These are phyloP conservation scores for Leishmania martiniquensis DNA, from an alignment of 208 protist genomes.

Conservation along the genomic window DNA sequence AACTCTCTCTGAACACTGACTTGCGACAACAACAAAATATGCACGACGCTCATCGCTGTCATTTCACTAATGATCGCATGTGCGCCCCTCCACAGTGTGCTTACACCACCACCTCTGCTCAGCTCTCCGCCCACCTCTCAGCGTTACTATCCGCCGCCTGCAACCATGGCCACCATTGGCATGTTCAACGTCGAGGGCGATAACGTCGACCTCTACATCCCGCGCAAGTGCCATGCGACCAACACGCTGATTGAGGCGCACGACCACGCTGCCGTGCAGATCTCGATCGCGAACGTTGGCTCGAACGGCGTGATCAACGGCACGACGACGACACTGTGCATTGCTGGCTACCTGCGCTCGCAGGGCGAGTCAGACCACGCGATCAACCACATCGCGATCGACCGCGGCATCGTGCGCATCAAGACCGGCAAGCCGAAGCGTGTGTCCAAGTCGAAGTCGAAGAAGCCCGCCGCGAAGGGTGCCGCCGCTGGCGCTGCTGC, in stretches of 20 bases:
- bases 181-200: conserved; percentile 92
- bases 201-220: conserved; percentile 96
- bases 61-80: not conserved
- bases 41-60: not conserved
- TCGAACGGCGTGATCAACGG: conserved; percentile 91
- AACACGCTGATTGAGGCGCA: conserved; percentile 94
- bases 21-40: not conserved
- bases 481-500: conserved; percentile 23
- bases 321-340: conserved; percentile 93
- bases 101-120: not conserved
- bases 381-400: conserved; percentile 94
- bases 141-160: not conserved
- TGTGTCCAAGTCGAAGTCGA: conserved; percentile 48
- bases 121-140: not conserved
- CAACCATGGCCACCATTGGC: conserved; percentile 86
- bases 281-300: conserved; percentile 96
- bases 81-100: not conserved
- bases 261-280: conserved; percentile 97
- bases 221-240: conserved; percentile 97
- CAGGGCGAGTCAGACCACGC: conserved; percentile 95
- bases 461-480: conserved; percentile 41
- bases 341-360: conserved; percentile 95
- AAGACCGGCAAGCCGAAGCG: conserved; percentile 86
- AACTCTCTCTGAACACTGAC: not conserved
- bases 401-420: conserved; percentile 84